Evolutionary conservation across 306 rosid genomes (phyloP), one percentile per base, ranked within the genome.

Genomic region (Carpinus viminea): DNA sequence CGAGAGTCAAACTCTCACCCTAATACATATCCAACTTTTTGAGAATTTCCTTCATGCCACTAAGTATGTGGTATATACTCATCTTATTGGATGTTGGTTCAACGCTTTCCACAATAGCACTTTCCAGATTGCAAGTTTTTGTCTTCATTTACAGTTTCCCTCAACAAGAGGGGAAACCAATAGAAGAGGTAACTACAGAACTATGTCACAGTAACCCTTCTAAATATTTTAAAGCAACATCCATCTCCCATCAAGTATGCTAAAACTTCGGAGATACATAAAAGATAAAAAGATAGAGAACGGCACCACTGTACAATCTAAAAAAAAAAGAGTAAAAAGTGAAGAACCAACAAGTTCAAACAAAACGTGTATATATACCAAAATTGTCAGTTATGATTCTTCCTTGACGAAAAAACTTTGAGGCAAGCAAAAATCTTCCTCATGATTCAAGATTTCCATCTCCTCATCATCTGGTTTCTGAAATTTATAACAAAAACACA

Each of bases 391-490:
- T 84, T 83, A 88, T 0, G 93, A 38, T 72, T 93, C 98, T 76
- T 96, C 98, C 87, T 96, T 91, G 56, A 75, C 83, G 69, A 90
- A 91, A 90, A 73, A 96, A 83, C 86, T 91, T 51, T 83, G 92
- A 48, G 99, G 99, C 87, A 96, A 83, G 86, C 84, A 81, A 82
- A 96, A 96, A 66, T 93, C 98, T 85, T 93, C 97, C 84, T 93
- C 96, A 17, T 81, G 91, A 79, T 86, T 89, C 81, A 96, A 85
- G 80, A 91, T 54, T 20, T 93, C 98, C 38, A 73, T 69, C 61
- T 96, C 98, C 34, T 96, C 99, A 1, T 96, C 99, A 7, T 96
- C 97, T 68, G 99, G 80, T 86, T 96, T 96, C 99, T 96, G 89
- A 69, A 70, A 79, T 57, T 26, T 41, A 54, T 48, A 48, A 66